Evolutionary conservation across 352 stramenopile species (phyloP), one percentile per base, ranked within the genome.

Genomic region (Pythium utonaiense): DNA sequence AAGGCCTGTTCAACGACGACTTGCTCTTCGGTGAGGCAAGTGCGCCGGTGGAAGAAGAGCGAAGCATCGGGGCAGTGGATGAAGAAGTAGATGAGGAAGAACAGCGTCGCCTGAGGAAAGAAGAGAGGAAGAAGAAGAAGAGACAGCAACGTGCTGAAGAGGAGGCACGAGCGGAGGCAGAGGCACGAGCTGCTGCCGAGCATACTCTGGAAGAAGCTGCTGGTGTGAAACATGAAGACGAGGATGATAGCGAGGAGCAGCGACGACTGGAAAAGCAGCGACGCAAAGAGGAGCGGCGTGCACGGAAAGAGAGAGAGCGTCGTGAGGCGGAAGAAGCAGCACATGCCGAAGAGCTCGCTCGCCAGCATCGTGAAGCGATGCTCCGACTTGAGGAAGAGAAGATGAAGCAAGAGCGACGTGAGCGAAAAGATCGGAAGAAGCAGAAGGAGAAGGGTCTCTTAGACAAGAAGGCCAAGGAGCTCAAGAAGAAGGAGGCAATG

Each of bases 81-180:
- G 67, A 81, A 44, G 72, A 64, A 30, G 53, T 47, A 10, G 34
- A 67, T 9, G 55, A 67, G 41, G 59, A 61, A 30, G 58, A 71
- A 60, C 47, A 42, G 22, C 60, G 34, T 50, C 68, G 69, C 25
- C 69, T 66, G 1, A 64, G 73, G 38, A 65, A 66, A 22, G 63
- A 84, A 42, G 71, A 65, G 55, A 66, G 74, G 24, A 71, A 74
- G 41, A 68, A 74, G 40, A 63, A 74, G 36, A 71, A 77, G 41
- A 36, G 30, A 13, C 41, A 62, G 21, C 44, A 68, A 28, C 34
- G 44, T 19, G 28, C 21, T 41, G 41, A 59, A 45, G 62, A 69
- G 22, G 62, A 51, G n/a, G 42, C 42, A 7, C 59, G 45, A 12
- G 17, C 42, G 2, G 51, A 60, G 38, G 45, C 57, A 19, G 47